Evolutionary conservation across 2,329 filamentous ascomycete species (phyloP), one percentile per base, ranked within the genome.

Genomic region (Talaromyces sp.): DNA sequence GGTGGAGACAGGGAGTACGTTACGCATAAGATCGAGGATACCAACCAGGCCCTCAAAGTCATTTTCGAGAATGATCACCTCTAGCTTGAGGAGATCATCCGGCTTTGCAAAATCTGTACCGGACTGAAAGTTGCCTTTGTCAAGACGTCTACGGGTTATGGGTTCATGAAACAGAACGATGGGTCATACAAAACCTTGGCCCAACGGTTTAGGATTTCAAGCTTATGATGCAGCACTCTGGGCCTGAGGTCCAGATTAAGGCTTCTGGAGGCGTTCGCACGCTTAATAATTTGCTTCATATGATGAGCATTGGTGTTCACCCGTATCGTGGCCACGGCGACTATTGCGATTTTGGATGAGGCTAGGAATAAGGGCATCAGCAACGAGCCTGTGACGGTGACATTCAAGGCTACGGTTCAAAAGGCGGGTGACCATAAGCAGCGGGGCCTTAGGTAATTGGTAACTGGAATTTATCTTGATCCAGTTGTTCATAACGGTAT

Each of bases 181-280:
- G 41, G 41, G 41, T 43, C n/a, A 43, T 43, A 43, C 41, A 43
- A 43, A 19, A 43, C 41, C n/a, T 43, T 11, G 41, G 41, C 41
- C 17, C 41, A 43, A 43, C 41, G n/a, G 15, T 43, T 3, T 19
- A 43, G n/a, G 41, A 43, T 43, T 17, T 43, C 41, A 43, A 43
- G 41, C 41, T 43, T 19, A 43, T 43, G 41, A 43, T 8, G 19
- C 17, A 19, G 13, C 41, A 43, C 19, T 43, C 41, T 43, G 77
- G 77, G 1, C 70, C 78, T 0, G 72, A 74, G 0, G 79, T 87
- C 0, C 82, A 84, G 72, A 80, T 88, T 64, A 88, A 88, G 73
- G 85, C 85, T 0, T 84, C 85, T 0, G 85, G 85, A 0, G 85
- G 85, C 1, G 80, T 88, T 3, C 74, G 85, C 15, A 86, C 83